phyloP scores from a whole-genome alignment of 495 filamentous ascomycete genomes.

The Aspergillus olivimuriae region DNA sequence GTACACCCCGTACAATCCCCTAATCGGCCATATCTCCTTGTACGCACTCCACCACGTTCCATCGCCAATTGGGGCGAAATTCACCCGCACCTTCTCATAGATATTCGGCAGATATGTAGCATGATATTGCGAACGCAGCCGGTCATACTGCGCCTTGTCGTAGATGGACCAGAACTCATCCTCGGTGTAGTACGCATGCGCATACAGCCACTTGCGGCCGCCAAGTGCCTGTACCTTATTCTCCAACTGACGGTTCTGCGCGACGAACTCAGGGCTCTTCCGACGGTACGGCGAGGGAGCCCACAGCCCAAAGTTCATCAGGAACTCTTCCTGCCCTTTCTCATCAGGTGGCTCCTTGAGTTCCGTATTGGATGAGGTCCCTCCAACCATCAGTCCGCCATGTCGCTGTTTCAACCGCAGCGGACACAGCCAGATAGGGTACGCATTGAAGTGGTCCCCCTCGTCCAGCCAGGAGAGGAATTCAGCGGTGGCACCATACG shows the following conservation, averaged over 20 bases:
- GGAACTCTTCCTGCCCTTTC: conserved; percentile 10
- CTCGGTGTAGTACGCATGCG: conserved; percentile 48
- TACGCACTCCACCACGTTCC: too few relatives aligned
- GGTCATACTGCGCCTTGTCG: conserved; percentile 41
- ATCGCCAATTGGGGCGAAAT: neutral
- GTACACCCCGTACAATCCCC: conserved; percentile 20
- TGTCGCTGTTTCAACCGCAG: conserved; percentile 6
- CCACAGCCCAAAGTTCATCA: conserved; percentile 55
- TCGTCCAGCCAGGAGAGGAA: conserved; percentile 44
- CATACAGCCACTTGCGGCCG: conserved; percentile 58
- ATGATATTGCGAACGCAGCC: conserved; percentile 42
- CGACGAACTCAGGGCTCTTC: conserved; percentile 33
- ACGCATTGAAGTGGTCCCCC: conserved; percentile 39
- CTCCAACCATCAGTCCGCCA: conserved; percentile 1
- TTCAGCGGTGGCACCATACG: conserved; percentile 33
- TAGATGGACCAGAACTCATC: conserved; percentile 52
- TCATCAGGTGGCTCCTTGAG: too few relatives aligned
- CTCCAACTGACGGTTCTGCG: conserved; percentile 60
- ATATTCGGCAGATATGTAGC: conserved; percentile 42
- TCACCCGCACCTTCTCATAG: conserved; percentile 47
- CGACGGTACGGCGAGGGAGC: conserved; percentile 25
- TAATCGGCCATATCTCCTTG: conserved; percentile 21
- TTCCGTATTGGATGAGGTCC: conserved; percentile 1
- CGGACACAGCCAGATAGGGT: conserved; percentile 56
- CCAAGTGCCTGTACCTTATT: conserved; percentile 54